Evolutionary conservation across 805 yeast genomes (phyloP), one percentile per base, ranked within the genome.

Genomic region (Ogataea trehalophila): DNA sequence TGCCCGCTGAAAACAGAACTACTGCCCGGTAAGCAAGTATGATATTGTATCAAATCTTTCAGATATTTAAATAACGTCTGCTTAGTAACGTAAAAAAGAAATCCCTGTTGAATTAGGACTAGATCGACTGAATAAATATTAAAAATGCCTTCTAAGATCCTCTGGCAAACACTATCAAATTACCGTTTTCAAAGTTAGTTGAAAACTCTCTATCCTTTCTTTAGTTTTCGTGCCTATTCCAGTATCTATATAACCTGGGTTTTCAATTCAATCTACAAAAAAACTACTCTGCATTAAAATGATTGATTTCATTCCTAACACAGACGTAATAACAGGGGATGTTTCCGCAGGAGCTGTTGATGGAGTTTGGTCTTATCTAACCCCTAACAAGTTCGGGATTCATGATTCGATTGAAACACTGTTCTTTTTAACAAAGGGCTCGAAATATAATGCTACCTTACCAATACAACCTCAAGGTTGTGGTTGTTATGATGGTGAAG

Each of bases 401-500:
- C 52, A 49, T 17, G 52, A 49, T 17, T 20, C 43, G 2, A 16
- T 49, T 14, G 43, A 35, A 13, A 42, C 29, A 5, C 23, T 48
- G 16, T 39, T 33, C 29, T 39, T 33, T 17, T 7, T 9, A 13
- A 8, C 26, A 15, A 8, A 41, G 5, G n/a, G 6, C 13, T 11
- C 18, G 6, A 14, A 33, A 13, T 1, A 5, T 8, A 37, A 37
- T 33, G 6, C 15, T 4, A 29, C 33, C 17, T 6, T 11, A 23
- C 42, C 39, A 5, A 42, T 36, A 15, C 23, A 31, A 13, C 6
- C 23, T 6, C 35, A 42, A 8, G 29, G 36, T 18, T 62, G 67
- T 45, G 62, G 66, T 11, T 73, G 77, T 48, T 55, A 53, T 23
- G 70, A 68, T 49, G 54, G 53, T 9, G 80, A 75, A 42, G 82